Evolutionary conservation across 2,329 filamentous ascomycete genomes (phyloP), one percentile per base, ranked within the genome.

Genomic region (Fusarium anthophilum): DNA sequence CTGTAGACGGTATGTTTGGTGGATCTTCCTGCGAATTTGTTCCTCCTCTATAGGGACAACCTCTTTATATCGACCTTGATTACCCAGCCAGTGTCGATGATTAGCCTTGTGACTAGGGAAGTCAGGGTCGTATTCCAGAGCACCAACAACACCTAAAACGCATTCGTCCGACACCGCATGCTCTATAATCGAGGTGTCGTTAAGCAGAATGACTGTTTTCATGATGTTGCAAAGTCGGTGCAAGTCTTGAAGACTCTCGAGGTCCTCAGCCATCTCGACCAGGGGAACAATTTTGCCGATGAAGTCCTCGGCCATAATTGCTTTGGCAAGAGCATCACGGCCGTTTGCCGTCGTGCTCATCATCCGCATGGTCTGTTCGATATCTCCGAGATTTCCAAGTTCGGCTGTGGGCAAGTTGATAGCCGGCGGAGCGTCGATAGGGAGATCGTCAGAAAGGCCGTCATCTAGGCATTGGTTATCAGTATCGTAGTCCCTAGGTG

Each of bases 91-190:
- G 80, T 96, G 94, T 66, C 96, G 91, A 81, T 99, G 96, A 80
- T 98, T 98, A 30, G 96, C 96, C 82, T 98, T 98, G 87, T 98
- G 96, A 68, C 93, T 95, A 12, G 96, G 96, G 78, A 98, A 99
- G 83, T 99, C 96, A 2, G 96, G 96, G 79, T 99, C 96, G 84
- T 98, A 99, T 86, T 99, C 96, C 72, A 99, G 86, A 30, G 96
- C 96, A 69, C 96, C 96, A 43, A 99, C 95, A 32, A 98, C 96
- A 24, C 96, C 96, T 75, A 97, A 85, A 50, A 98, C 91, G 75
- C 95, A 92, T 66, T 95, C 91, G 83, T 98, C 96, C 20, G 93
- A 94, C 32, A 99, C 95, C 20, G 96, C 93, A 76, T 94, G 92
- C 83, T 99, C 96, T 79, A 99, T 98, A 73, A 99, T 97, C 67